Evolutionary conservation across 495 filamentous ascomycete genomes (phyloP), one percentile per base, ranked within the genome.

Genomic region (Hypoxylon rickii): DNA sequence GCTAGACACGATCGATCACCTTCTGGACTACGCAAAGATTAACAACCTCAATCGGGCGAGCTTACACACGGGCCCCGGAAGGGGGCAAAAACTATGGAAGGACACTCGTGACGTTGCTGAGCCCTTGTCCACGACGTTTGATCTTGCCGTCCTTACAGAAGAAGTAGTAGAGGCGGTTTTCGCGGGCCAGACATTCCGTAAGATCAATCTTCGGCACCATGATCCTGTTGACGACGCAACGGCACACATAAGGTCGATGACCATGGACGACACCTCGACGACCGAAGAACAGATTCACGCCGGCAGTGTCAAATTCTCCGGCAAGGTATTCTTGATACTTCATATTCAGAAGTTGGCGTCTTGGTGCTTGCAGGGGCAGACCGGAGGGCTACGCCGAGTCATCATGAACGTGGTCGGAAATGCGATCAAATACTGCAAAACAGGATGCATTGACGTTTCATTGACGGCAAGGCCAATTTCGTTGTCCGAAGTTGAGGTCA

Each of bases 391-490:
- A 32, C 79, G 86, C 13, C 82, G 90, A 2, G 81, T 92, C 34
- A 79, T 94, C 24, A 89, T 91, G 86, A 92, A 95, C 59, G 56
- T 93, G 1, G 86, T 90, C 47, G 87, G 90, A 13, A 95, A 95
- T 67, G 83, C 90, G 0, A 79, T 93, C 60, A 95, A 95, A 59
- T 92, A 90, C 58, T 91, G 86, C 4, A 76, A 76, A 6, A 69
- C 75, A 1, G 90, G 90, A 3, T 83, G 75, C 44, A 86, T 95
- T 22, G 77, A 78, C 3, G 69, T 93, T 11, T 78, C 70, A 0
- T 67, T 91, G 12, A 78, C 49, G 36, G 48, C 13, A 41, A 71
- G 18, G 34, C 64, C n/a, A 26, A 34, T 46, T 8, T 42, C 47
- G 2, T 54, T 40, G 41, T 69, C 41, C 49, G n/a, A 53, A 33